These are phyloP conservation scores for Cudoniella acicularis DNA, from an alignment of 495 filamentous ascomycete genomes.

Conservation along the genomic window DNA sequence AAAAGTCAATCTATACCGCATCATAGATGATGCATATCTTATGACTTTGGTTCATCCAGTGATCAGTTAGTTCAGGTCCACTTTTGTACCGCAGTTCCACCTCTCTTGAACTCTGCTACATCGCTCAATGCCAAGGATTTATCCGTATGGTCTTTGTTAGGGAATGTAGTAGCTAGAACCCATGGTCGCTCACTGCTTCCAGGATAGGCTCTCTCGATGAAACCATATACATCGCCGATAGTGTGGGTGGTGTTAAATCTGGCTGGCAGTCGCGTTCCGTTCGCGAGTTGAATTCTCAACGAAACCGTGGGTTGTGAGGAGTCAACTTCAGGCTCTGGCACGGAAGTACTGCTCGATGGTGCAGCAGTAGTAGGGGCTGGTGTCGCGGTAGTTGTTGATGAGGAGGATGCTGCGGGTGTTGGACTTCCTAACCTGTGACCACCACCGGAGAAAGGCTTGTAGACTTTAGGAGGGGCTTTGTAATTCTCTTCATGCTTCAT, in stretches of 20 bases:
- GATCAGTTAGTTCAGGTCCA: constrained; percentile 53
- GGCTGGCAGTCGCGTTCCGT: constrained; percentile 80
- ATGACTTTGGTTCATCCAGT: neutral
- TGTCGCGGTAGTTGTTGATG: constrained; percentile 27
- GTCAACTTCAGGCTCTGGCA: constrained; percentile 57
- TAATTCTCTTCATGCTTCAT: constrained; percentile 86
- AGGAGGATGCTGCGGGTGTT: constrained; percentile 59
- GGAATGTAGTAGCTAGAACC: constrained; percentile 92
- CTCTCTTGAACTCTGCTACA: constrained; percentile 73
- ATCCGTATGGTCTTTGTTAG: constrained; percentile 87
- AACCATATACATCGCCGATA: constrained; percentile 84
- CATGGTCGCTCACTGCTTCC: constrained; percentile 58
- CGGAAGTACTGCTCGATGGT: constrained; percentile 19
- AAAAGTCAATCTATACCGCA: neutral
- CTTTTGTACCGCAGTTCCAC: constrained; percentile 84
- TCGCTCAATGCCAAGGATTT: constrained; percentile 66
- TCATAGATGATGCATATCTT: neutral
- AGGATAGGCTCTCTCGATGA: constrained; percentile 67
- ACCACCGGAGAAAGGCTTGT: constrained; percentile 77
- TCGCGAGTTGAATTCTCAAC: constrained; percentile 84
- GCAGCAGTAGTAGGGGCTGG: constrained; percentile 36
- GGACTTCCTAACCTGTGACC: constrained; percentile 91
- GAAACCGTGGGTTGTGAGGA: constrained; percentile 72
- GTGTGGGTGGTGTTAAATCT: constrained; percentile 92
- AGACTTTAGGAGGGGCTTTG: constrained; percentile 73